Evolutionary conservation across 805 yeast genomes (phyloP), one percentile per base, ranked within the genome.

Genomic region (Lachancea nothofagi): DNA sequence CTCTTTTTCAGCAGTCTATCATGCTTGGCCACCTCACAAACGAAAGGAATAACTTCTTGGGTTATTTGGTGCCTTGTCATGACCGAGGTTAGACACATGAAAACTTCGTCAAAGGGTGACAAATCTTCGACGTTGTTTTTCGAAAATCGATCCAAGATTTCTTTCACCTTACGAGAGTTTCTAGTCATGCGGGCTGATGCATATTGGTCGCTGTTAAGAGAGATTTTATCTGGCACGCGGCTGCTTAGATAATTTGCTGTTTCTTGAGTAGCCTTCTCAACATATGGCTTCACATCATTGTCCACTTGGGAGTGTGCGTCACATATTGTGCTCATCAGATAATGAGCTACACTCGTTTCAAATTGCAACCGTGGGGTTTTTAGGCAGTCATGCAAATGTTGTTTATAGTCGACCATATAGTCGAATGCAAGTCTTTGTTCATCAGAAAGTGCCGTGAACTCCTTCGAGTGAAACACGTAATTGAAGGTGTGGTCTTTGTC

Each of bases 401-500:
- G 20, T 38, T 48, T 52, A 31, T 56, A 54, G 39, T 59, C 64
- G 17, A 50, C 33, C 48, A 59, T 45, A 32, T 53, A 57, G 41
- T 59, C 64, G 34, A 45, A 33, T 13, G 47, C 40, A 15, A 46
- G 45, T 23, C 45, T 46, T 15, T 40, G 34, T 33, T 48, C 53
- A 10, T 59, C 64, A 13, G 35, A 7, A 17, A 40, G 25, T 4
- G 31, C 29, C 7, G 25, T 34, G 14, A 34, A 33, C 12, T 40
- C 43, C 17, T 34, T 34, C n/a, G 38, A 24, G 9, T 6, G 15
- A 19, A 17, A n/a, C 10, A 35, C 29, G 15, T 13, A 43, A 22
- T 36, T 29, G 13, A 43, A 26, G 3, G 63, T 57, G 1, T 33
- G 19, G 38, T 57, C 62, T 5, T 29, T 22, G 12, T 52, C 57